Base-by-base conservation (phyloP, 139 green algal species). In the Ulvella scutata region DNA sequence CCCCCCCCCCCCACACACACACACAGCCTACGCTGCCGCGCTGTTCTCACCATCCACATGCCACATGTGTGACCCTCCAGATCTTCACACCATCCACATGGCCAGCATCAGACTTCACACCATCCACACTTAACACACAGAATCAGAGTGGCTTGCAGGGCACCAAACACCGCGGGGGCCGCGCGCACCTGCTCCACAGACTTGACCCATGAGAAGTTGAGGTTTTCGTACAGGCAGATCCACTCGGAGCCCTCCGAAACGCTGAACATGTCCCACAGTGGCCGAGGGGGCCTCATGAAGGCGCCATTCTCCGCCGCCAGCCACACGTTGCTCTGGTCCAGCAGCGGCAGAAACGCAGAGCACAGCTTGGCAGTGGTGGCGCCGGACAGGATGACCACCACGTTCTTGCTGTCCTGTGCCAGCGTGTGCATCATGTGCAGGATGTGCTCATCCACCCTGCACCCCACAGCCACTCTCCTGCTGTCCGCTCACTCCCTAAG, bases 291-390 rank as follows among this genome's bases (percentile, higher is more conserved):
- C 9, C 87, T 82, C 74, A 99, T 82, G 78, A 96, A 96, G 9
- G 95, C 86, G 4, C 95, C 95, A 77, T 99, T 98, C 82, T 98
- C 95, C 4, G 95, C 95, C 13, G 92, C 93, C 74, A 99, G 88
- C 95, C 93, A 98, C 59, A 96, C 79, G 36, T 74, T 61, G 51
- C 20, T 67, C 23, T 39, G 21, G 29, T 39, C 20, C 62, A 74
- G 62, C 62, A 74, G 62, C 28, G 35, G 31, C 35, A 21, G 20
- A 20, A 74, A 43, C 7, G 67, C 51, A 21, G 67, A 31, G 67
- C 37, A 33, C 33, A 77, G 38, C 38, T 75, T 61, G 33, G n/a
- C 73, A 72, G 83, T 82, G 60, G 83, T 80, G 13, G 75, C 83
- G 67, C 93, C 92, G 72, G 77, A 90, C 82, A 98, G 92, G 37